Evolutionary conservation across 2,329 filamentous ascomycete genomes (phyloP).

Genomic region (Fusarium concolor): DNA sequence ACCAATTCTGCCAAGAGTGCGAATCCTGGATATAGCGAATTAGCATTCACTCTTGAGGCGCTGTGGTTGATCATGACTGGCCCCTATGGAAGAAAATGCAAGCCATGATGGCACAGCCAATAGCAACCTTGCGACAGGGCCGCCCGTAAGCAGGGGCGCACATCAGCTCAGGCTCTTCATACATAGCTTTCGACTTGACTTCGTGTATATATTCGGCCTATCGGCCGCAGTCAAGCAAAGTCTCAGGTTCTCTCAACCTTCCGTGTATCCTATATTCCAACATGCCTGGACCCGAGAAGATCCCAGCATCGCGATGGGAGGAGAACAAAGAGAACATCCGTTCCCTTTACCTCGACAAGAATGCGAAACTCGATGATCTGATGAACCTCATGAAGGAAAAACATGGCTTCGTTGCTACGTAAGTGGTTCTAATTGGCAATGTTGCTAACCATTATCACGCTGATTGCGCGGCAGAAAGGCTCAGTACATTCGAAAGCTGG

Average conservation of each 20-base stretch:
- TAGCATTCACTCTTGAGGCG: not conserved
- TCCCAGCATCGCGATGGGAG: not conserved
- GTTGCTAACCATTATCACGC: not conserved
- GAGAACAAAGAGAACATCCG: not conserved
- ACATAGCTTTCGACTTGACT: not conserved
- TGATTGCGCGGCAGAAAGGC: not conserved
- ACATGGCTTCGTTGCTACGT: not conserved
- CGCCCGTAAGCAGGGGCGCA: not conserved
- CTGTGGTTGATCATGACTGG: not conserved
- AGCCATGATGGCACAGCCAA: not conserved
- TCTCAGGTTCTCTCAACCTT: not conserved
- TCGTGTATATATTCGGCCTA: not conserved
- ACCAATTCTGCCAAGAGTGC: not conserved
- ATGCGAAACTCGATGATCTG: not conserved
- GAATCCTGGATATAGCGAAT: not conserved
- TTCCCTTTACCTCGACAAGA: not conserved
- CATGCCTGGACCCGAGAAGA: not conserved
- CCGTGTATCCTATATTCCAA: not conserved
- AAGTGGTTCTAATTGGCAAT: not conserved
- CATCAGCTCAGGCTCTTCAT: not conserved
- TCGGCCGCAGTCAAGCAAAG: not conserved
- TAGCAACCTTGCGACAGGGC: not conserved
- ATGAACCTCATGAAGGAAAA: not conserved
- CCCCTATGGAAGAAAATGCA: not conserved
- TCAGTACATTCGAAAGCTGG: not conserved